These are phyloP conservation scores for Nigrograna mackinnonii DNA, from an alignment of 2,329 filamentous ascomycete genomes.

Conservation along the genomic window DNA sequence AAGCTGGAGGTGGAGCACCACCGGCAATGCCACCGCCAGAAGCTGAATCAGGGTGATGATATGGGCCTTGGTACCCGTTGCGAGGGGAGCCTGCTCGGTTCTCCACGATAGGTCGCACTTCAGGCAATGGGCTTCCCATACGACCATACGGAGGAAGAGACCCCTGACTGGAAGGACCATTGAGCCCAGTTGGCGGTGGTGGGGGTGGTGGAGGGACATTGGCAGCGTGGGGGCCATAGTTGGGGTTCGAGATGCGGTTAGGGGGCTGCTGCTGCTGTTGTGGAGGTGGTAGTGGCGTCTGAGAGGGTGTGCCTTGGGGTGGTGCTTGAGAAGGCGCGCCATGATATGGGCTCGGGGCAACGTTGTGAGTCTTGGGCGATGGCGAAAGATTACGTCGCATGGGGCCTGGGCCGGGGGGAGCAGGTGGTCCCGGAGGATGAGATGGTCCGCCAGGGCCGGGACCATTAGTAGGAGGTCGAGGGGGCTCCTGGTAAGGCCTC, in stretches of 20 bases:
- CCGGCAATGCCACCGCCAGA: conserved; percentile 65
- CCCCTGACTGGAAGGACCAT: conserved; percentile 55
- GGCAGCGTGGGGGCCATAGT: conserved; percentile 48
- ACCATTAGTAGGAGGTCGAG: conserved; percentile 53
- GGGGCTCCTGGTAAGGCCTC: conserved; percentile 69
- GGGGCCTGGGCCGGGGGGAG: conserved; percentile 42
- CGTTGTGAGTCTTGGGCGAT: conserved; percentile 62
- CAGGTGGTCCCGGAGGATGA: conserved; percentile 37
- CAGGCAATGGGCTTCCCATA: conserved; percentile 78
- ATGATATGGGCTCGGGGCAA: conserved; percentile 57
- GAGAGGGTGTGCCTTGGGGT: conserved; percentile 56
- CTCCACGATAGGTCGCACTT: conserved; percentile 81
- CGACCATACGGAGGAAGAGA: conserved; percentile 69
- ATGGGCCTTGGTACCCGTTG: conserved; percentile 81
- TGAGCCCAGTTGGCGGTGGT: conserved; percentile 56
- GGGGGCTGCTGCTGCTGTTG: conserved; percentile 44
- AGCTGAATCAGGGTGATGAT: conserved; percentile 71
- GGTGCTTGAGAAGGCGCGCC: conserved; percentile 47
- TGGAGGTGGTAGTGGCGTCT: conserved; percentile 17
- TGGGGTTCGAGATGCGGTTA: conserved; percentile 51
- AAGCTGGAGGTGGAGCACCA: conserved; percentile 69
- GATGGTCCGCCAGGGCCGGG: conserved; percentile 42
- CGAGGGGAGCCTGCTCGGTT: conserved; percentile 90
- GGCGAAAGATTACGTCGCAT: conserved; percentile 59
- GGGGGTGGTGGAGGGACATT: conserved; percentile 60